Evolutionary conservation across 352 stramenopile species (phyloP), one percentile per base, ranked within the genome.

Genomic region (Globisporangium polare): DNA sequence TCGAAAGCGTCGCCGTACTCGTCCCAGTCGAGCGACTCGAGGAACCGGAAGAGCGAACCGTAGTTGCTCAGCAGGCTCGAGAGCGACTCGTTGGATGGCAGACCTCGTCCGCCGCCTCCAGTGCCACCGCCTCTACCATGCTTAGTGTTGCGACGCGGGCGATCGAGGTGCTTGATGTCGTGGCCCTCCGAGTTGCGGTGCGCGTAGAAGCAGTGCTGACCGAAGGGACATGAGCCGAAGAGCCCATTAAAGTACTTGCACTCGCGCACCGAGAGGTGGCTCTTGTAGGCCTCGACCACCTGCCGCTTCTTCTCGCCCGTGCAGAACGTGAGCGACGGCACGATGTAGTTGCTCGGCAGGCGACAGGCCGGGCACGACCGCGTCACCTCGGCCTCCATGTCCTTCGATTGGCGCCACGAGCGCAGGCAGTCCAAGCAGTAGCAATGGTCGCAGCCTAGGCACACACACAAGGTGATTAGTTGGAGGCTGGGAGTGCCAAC

Each of bases 241-340:
- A 69, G 56, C 5, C 83, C 83, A 35, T 81, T 84, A 39, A 92
- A 92, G 65, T 92, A 90, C 58, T 90, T 90, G 78, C 83, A 92
- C 67, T 89, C 80, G 17, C 83, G 80, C 55, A 89, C 66, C 15
- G 81, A 72, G 52, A 92, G 67, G 58, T 92, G 83, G 18, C 68
- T 79, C 66, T 92, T 92, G 71, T 92, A 92, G 24, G 72, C 79
- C 15, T 82, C 77, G 15, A 90, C 74, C 10, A 80, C 74, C 35
- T 75, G 67, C 26, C 57, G 42, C 47, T 92, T 92, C 4, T 75
- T 74, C 2, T 78, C 74, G 26, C 83, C 83, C 26, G 72, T 90
- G 60, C 75, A 85, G 56, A 92, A 92, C 31, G 75, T 75, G 37
- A 90, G 80, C 35, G 83, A 92, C 39, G 83, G 83, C n/a, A 92